Conservation (phyloP, 2,329 filamentous ascomycete genomes). For the Bipolaris bicolor region DNA sequence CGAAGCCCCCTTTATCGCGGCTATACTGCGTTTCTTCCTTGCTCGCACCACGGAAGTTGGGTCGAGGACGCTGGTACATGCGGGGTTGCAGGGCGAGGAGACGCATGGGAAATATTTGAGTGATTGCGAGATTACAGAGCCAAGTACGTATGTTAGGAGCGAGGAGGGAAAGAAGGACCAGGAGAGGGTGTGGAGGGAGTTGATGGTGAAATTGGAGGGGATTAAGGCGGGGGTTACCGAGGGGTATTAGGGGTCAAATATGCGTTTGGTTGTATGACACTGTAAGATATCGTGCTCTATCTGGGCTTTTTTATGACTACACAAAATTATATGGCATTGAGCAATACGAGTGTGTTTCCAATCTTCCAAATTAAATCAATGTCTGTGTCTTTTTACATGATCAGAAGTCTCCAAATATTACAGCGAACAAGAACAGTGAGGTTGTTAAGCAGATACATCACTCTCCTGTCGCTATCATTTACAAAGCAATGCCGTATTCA, state of each 20-base stretch:
- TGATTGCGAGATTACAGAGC: slow-evolving; percentile 39
- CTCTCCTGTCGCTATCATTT: too few relatives aligned
- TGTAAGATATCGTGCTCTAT: too few relatives aligned
- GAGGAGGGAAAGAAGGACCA: slow-evolving; percentile 47
- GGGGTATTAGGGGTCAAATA: neutral
- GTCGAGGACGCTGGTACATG: slow-evolving; percentile 50
- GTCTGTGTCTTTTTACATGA: too few relatives aligned
- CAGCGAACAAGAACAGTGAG: too few relatives aligned
- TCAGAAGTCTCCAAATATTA: too few relatives aligned
- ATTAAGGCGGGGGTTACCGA: slow-evolving; percentile 43
- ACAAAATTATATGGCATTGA: too few relatives aligned
- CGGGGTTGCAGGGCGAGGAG: slow-evolving; percentile 43
- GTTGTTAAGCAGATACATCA: too few relatives aligned
- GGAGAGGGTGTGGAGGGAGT: slow-evolving; percentile 49
- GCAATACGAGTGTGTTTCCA: too few relatives aligned
- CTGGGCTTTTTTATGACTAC: too few relatives aligned
- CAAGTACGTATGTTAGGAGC: slow-evolving; percentile 45
- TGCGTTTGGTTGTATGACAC: too few relatives aligned
- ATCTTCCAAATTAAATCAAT: too few relatives aligned
- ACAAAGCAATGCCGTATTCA: too few relatives aligned
- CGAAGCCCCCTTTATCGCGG: slow-evolving; percentile 19
- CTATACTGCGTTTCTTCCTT: slow-evolving; percentile 28
- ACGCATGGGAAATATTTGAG: slow-evolving; percentile 52
- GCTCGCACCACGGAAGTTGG: slow-evolving; percentile 52
- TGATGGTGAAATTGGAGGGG: slow-evolving; percentile 48